Evolutionary conservation across 2,329 filamentous ascomycete genomes (phyloP).

Genomic region (Zopfia rhizophila): DNA sequence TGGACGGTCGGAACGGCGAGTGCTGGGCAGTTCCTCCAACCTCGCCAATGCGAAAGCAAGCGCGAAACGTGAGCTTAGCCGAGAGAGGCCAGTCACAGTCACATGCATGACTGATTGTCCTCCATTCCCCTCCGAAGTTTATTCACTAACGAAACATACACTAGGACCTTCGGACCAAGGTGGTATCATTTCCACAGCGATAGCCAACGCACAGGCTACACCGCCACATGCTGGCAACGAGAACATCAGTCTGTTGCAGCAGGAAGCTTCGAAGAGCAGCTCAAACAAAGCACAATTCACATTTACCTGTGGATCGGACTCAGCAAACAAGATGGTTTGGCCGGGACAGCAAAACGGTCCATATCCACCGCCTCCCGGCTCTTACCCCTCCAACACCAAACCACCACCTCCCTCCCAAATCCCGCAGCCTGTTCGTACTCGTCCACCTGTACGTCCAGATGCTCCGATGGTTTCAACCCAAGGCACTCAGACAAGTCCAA

Average conservation of each 20-base stretch:
- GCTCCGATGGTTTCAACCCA: conserved; percentile 60
- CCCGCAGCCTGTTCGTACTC: conserved; percentile 31
- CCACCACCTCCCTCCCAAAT: conserved; percentile 31
- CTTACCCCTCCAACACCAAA: conserved; percentile 37
- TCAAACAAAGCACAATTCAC: conserved; percentile 90
- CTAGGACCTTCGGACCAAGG: conserved; percentile 61
- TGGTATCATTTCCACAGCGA: conserved; percentile 92
- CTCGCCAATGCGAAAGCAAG: conserved; percentile 56
- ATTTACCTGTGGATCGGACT: conserved; percentile 93
- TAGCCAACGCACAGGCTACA: conserved; percentile 78
- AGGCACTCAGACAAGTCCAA: conserved; percentile 66
- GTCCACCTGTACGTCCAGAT: conserved; percentile 42
- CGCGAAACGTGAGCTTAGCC: conserved; percentile 48
- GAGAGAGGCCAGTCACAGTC: conserved; percentile 23
- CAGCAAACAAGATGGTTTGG: conserved; percentile 81
- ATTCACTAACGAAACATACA: conserved; percentile 50
- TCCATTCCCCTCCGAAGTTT: conserved; percentile 32
- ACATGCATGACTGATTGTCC: conserved; percentile 30
- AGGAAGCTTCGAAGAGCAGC: conserved; percentile 70
- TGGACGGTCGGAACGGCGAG: conserved; percentile 55
- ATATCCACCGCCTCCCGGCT: conserved; percentile 52
- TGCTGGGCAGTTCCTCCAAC: conserved; percentile 55
- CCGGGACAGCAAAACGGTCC: conserved; percentile 66
- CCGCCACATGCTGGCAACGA: conserved; percentile 69
- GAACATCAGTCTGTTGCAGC: conserved; percentile 80